Evolutionary conservation across 805 yeast species (phyloP).

Genomic region (Metschnikowia rubicola): DNA sequence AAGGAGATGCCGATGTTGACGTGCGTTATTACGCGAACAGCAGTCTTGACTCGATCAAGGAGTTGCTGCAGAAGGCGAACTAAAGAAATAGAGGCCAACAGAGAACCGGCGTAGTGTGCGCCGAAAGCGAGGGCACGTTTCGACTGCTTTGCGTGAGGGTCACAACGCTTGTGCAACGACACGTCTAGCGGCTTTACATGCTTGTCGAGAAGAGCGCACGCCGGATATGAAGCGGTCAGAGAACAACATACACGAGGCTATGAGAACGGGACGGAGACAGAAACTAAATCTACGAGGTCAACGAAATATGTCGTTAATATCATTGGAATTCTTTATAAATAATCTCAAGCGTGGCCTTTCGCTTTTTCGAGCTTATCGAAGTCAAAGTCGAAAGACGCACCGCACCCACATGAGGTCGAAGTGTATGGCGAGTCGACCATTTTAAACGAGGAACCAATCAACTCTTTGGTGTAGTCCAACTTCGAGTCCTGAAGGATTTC

Average conservation of each 20-base stretch:
- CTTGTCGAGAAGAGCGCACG: too few species aligned
- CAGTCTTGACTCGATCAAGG: slow-evolving; percentile 42
- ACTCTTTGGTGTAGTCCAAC: slow-evolving; percentile 83
- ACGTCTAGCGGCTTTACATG: too few species aligned
- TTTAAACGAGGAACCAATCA: slow-evolving; percentile 92
- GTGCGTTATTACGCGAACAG: slow-evolving; percentile 81
- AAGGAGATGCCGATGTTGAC: slow-evolving; percentile 77
- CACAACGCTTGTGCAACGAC: too few species aligned
- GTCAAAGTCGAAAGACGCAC: slow-evolving; percentile 46
- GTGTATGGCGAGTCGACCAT: slow-evolving; percentile 89
- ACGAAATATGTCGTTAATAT: slow-evolving; percentile 8
- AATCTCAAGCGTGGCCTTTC: slow-evolving; percentile 4
- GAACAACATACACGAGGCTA: too few species aligned
- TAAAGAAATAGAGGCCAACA: not conserved
- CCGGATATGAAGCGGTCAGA: too few species aligned
- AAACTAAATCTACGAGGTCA: slow-evolving; percentile 3
- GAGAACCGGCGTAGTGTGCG: not conserved
- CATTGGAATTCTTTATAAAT: slow-evolving; percentile 1
- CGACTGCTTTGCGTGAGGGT: not conserved
- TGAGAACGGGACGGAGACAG: not conserved
- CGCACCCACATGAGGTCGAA: slow-evolving; percentile 47
- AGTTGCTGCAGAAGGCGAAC: slow-evolving; percentile 5
- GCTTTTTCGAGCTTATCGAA: slow-evolving; percentile 38
- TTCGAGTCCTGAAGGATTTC: slow-evolving; percentile 81
- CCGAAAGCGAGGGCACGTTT: not conserved